Base-by-base conservation (phyloP, 257 asterid species). In the Forsythia suspensa region DNA sequence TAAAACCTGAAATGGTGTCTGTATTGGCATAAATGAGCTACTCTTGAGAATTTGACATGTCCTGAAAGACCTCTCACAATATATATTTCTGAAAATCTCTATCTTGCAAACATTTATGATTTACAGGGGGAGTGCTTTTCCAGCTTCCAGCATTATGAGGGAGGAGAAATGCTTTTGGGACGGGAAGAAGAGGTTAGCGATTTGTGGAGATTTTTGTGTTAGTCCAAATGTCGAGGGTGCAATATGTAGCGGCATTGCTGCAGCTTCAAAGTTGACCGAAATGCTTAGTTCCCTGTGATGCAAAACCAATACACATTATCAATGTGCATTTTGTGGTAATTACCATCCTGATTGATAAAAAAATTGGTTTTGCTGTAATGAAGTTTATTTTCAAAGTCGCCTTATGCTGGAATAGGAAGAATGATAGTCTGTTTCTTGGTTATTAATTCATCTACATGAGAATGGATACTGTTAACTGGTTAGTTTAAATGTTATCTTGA, bases 121-220 rank as follows among this genome's bases (percentile, higher is more conserved):
- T 55, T 72, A 10, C 87, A 94, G 98, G 98, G 98, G 97, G 52
- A 79, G 95, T 79, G 97, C 98, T 21, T 94, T 94, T 85, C 97
- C 98, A 75, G 89, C 86, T 43, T 75, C 85, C 63, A 86, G 88
- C 85, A 55, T 91, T 75, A 94, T 86, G 16, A 81, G 83, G 75
- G 94, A 89, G 39, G 94, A 91, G 84, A 92, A 89, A 87, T 94
- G 98, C 80, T 65, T 92, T 74, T 94, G 97, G 98, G 77, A 79
- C 36, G 89, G 80, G 43, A 87, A 83, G 61, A 91, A 82, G 84
- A 86, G 90, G 83, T 67, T 94, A 43, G 97, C 97, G 20, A 84
- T 94, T 13, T 94, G 98, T 41, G 97, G 98, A 8, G 98, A 94
- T 80, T 94, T 92, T 79, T 94, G 98, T 8, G 86, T 84, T 61